Evolutionary conservation across 2,329 filamentous ascomycete genomes (phyloP).

Genomic region (Hymenoscyphus repandus): DNA sequence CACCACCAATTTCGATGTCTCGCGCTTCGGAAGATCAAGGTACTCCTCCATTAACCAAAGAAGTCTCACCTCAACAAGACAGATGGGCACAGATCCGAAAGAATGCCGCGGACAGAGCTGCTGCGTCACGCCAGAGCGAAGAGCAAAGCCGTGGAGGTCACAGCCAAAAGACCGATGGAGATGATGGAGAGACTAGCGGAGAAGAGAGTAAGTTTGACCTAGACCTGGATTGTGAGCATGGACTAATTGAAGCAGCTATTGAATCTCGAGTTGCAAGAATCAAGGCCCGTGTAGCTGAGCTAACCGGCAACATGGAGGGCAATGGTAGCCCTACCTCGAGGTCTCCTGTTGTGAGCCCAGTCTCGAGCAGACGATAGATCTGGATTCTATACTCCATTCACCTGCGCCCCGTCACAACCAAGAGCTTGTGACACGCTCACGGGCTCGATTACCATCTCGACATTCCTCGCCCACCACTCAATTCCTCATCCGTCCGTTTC

Average conservation of each 20-base stretch:
- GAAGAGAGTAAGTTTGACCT: constrained; percentile 73
- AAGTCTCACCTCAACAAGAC: constrained; percentile 51
- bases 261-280: constrained; percentile 95
- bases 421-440: not conserved
- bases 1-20: constrained; percentile 17
- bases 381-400: not conserved
- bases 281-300: constrained; percentile 91
- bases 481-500: not conserved
- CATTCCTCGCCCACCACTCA: no score
- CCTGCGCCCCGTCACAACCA: not conserved
- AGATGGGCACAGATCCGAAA: constrained; percentile 95
- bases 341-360: constrained; percentile 1
- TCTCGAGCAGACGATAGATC: constrained; percentile 1
- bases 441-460: not conserved
- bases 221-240: not conserved
- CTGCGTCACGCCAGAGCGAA: constrained; percentile 54
- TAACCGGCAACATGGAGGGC: constrained; percentile 77
- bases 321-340: constrained; percentile 10
- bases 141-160: constrained; percentile 52
- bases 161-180: constrained; percentile 55
- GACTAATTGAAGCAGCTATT: constrained; percentile 60
- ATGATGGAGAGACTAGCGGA: constrained; percentile 86
- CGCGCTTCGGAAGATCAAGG: constrained; percentile 27
- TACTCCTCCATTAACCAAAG: constrained; percentile 26
- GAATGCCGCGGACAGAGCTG: constrained; percentile 81